These are phyloP conservation scores for Clavispora santaluciae DNA, from an alignment of 805 yeast genomes.

Conservation along the genomic window DNA sequence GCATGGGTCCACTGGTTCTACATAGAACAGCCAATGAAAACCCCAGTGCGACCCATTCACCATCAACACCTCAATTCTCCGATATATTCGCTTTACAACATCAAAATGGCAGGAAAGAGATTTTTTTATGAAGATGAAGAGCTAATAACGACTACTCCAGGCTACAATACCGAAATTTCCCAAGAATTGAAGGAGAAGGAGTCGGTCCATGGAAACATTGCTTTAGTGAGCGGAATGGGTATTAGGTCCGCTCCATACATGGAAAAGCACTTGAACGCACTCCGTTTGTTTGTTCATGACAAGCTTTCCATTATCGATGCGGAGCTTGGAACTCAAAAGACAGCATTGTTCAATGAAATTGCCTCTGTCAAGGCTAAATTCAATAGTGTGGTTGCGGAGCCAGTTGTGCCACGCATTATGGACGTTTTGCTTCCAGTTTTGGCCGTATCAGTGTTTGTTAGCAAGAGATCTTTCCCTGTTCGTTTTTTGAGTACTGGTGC, in stretches of 20 bases:
- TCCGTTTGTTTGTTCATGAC: constrained; percentile 36
- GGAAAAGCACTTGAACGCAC: constrained; percentile 37
- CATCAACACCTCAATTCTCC: not conserved
- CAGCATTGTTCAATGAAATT: constrained; percentile 45
- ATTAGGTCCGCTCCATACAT: constrained; percentile 45
- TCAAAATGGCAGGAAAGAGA: constrained; percentile 23
- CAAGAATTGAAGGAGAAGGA: constrained; percentile 35
- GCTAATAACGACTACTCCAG: constrained; percentile 43
- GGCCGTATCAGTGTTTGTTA: constrained; percentile 51
- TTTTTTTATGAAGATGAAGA: constrained; percentile 53
- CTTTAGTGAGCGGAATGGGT: constrained; percentile 50
- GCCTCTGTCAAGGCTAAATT: constrained; percentile 25
- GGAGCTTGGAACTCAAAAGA: constrained; percentile 42
- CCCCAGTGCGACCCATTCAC: not conserved
- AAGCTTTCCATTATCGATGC: constrained; percentile 36
- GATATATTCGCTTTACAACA: not conserved
- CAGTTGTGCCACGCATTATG: constrained; percentile 51
- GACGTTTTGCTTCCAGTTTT: constrained; percentile 53
- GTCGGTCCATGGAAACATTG: constrained; percentile 33
- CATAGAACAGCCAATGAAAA: constrained; percentile 1
- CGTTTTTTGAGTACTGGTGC: constrained; percentile 49
- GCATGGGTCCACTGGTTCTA: not conserved
- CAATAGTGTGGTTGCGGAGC: constrained; percentile 41
- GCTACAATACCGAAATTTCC: constrained; percentile 36
- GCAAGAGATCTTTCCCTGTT: constrained; percentile 42